Evolutionary conservation across 495 filamentous ascomycete genomes (phyloP).

Genomic region (Trichoderma orchidacearum): DNA sequence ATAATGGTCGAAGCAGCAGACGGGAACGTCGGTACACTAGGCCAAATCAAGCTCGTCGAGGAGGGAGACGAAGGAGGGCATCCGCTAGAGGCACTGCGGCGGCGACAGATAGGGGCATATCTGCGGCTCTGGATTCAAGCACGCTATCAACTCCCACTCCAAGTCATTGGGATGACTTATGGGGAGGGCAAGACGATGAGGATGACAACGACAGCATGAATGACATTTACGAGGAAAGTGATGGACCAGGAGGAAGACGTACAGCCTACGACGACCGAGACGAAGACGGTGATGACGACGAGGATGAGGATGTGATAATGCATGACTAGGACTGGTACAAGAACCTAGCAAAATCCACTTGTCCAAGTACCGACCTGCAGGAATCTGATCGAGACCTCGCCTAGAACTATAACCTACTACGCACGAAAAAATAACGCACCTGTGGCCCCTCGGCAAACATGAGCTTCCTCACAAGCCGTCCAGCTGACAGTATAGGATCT

Average conservation of each 20-base stretch:
- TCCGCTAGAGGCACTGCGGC: background rate
- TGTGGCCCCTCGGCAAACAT: no score
- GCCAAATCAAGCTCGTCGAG: background rate
- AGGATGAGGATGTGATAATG: conserved; percentile 4
- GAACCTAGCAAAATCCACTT: no score
- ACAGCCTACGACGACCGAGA: background rate
- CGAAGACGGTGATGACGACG: conserved; percentile 5
- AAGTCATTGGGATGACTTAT: conserved; percentile 13
- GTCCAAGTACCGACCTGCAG: no score
- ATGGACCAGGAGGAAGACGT: background rate
- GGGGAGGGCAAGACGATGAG: background rate
- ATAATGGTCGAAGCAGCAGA: conserved; percentile 2
- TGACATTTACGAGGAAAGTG: background rate
- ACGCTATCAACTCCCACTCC: conserved; percentile 18
- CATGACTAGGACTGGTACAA: conserved; percentile 2
- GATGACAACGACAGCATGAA: background rate
- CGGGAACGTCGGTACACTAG: conserved; percentile 4
- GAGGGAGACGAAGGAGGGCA: conserved; percentile 1
- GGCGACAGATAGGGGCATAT: background rate
- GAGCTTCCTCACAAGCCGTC: no score
- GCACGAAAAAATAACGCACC: background rate
- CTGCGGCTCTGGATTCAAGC: background rate
- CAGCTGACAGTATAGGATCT: no score
- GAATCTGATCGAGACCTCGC: no score
- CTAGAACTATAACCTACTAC: background rate